phyloP scores from a whole-genome alignment of 345 rosid species.

The Salix caprea region DNA sequence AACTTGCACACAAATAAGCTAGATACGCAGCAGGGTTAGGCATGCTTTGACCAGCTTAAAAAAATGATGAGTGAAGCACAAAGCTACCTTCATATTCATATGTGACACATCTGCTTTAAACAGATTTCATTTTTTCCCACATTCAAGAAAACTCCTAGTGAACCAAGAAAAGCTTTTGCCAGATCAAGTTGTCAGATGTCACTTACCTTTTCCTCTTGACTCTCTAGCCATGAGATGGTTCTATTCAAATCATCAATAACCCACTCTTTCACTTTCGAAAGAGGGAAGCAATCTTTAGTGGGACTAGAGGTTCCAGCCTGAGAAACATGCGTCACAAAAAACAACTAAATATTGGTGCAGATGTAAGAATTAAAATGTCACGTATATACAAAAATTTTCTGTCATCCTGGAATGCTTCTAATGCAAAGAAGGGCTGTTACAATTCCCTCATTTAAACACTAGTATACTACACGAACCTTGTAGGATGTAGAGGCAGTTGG shows the following conservation, averaged over 20 bases:
- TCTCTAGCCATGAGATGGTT: conserved; percentile 76
- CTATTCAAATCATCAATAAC: conserved; percentile 58
- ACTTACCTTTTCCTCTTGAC: conserved; percentile 79
- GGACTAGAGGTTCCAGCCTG: conserved; percentile 41
- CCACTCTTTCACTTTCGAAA: conserved; percentile 64
- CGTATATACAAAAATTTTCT: not conserved
- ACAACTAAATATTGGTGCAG: not conserved
- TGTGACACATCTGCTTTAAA: not conserved
- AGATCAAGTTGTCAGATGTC: not conserved
- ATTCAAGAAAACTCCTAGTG: too few relatives aligned
- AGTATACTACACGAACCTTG: conserved; percentile 39
- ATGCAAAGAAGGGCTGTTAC: not conserved
- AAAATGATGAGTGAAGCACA: not conserved
- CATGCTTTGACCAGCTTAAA: not conserved
- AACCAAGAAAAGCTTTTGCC: not conserved
- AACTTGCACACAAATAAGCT: not conserved
- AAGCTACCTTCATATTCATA: not conserved
- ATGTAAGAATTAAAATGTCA: not conserved
- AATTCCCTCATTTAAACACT: not conserved
- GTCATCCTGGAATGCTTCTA: not conserved
- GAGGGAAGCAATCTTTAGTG: conserved; percentile 35
- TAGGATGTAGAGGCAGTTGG: conserved; percentile 32
- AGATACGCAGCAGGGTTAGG: not conserved
- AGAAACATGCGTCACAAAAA: conserved; percentile 15
- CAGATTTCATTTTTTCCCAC: too few relatives aligned